Evolutionary conservation across 768 basidiomycete genomes (phyloP).

Genomic region (Clavulina sp.): DNA sequence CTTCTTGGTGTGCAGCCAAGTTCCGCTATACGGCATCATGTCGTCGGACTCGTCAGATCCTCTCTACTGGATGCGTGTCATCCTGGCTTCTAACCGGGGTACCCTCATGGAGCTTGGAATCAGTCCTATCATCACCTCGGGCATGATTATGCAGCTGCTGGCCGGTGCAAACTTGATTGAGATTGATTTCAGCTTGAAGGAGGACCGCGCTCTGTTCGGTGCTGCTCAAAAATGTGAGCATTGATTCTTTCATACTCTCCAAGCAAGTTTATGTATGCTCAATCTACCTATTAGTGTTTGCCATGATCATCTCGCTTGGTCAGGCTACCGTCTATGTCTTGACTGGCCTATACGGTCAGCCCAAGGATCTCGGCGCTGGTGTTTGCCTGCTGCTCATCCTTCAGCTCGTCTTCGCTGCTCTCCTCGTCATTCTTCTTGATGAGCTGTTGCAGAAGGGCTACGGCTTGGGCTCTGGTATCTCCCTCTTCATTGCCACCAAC

Average conservation of each 20-base stretch:
- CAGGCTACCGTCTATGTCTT: constrained; percentile 95
- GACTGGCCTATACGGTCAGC: constrained; percentile 91
- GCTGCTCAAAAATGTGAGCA: constrained; percentile 89
- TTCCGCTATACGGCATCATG: constrained; percentile 98
- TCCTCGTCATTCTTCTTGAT: constrained; percentile 96
- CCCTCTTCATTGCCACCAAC: constrained; percentile 98
- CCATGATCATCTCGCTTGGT: constrained; percentile 88
- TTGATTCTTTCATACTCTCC: neutral
- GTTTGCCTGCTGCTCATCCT: constrained; percentile 94
- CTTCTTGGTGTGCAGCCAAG: constrained; percentile 98
- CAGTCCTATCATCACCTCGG: constrained; percentile 90
- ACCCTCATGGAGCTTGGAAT: constrained; percentile 99
- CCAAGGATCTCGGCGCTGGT: constrained; percentile 83
- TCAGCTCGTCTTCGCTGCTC: constrained; percentile 81
- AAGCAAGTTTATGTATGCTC: neutral
- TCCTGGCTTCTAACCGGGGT: constrained; percentile 94
- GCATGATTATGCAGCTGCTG: constrained; percentile 99
- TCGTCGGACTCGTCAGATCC: constrained; percentile 98
- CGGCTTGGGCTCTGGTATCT: constrained; percentile 95
- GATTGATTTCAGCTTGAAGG: constrained; percentile 92
- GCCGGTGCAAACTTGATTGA: constrained; percentile 96
- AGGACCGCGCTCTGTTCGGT: constrained; percentile 88
- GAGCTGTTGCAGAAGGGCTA: constrained; percentile 99
- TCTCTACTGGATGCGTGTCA: constrained; percentile 99
- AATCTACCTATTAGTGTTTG: constrained; percentile 50